Base-by-base conservation (phyloP, 768 basidiomycete species). In the Boletus eberwhitei region DNA sequence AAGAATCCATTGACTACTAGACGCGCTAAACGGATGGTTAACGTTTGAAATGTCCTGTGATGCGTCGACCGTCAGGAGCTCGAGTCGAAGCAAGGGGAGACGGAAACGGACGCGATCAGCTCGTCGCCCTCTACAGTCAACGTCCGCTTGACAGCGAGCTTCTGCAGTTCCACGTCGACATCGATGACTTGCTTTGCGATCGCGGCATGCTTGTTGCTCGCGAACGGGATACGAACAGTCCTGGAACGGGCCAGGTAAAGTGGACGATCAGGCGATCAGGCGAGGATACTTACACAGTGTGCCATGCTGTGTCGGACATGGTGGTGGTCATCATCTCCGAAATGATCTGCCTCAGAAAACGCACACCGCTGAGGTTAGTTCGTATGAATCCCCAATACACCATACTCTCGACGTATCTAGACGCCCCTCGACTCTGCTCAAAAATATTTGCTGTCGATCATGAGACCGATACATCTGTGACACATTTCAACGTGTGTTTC, bases 91-190 rank as follows among this genome's bases (percentile, higher is more conserved):
- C 42, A 36, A n/a, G 31, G 36, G 13, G 34, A 4, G 11, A 22
- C 21, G 14, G 38, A 24, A 16, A 79, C 90, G 55, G 71, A 97
- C 93, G 85, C 91, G 29, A 90, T 75, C 36, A 97, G 76, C 4
- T 82, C 76, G 50, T 87, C 77, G 36, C 77, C 85, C 42, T 91
- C 82, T 1, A 91, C 81, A 1, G 71, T 71, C 40, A 96, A 69
- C n/a, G 74, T 78, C 56, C 92, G 79, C 66, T 85, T 84, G 22
- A 96, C 93, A 11, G 87, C 86, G 42, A 87, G 80, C 4, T 84
- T 83, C 62, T 95, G 90, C 38, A 94, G 77, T 71, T 95, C 93
- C 19, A 77, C 73, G 71, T 97, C 93, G 32, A 97, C 93, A 57
- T 89, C 85, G 65, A 97, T 89, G 57, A 83, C 86, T 69, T 86